Conservation (phyloP, 23 red algal genomes). For the Chondrus crispus region DNA sequence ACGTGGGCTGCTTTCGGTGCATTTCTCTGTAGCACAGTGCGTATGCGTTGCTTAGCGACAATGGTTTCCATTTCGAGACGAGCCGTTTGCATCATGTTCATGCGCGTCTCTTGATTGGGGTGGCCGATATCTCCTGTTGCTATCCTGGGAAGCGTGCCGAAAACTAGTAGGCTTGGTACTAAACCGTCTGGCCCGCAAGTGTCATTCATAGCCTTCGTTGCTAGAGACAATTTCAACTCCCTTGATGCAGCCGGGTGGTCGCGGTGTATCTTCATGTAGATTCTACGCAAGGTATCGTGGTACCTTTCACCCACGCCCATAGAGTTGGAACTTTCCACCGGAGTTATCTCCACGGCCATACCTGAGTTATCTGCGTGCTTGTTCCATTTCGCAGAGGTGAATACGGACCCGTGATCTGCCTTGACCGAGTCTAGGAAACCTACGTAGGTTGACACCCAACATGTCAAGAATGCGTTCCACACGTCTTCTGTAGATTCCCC, state of each 20-base stretch:
- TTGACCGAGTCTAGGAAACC: background rate
- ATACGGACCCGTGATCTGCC: background rate
- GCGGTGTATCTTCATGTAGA: background rate
- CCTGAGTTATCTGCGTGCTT: background rate
- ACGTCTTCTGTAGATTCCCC: background rate
- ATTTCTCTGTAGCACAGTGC: background rate
- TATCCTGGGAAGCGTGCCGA: background rate
- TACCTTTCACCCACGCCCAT: background rate
- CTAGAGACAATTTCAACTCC: background rate
- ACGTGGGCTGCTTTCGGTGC: background rate
- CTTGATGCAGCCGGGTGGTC: background rate
- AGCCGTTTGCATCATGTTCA: background rate
- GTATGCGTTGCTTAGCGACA: background rate
- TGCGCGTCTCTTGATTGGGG: background rate
- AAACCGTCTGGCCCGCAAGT: slow-evolving; percentile 15
- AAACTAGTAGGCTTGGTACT: slow-evolving; percentile 16
- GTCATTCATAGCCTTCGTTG: slow-evolving; percentile 15
- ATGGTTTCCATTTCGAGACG: background rate
- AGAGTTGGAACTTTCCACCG: background rate
- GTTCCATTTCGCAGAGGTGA: background rate
- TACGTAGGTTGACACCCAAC: slow-evolving; percentile 15
- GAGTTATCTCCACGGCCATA: background rate
- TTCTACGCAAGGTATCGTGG: slow-evolving; percentile 3
- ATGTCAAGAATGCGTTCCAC: slow-evolving; percentile 6
- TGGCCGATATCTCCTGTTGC: background rate